Conservation (phyloP, 352 stramenopile species). For the Phytophthora litchii region DNA sequence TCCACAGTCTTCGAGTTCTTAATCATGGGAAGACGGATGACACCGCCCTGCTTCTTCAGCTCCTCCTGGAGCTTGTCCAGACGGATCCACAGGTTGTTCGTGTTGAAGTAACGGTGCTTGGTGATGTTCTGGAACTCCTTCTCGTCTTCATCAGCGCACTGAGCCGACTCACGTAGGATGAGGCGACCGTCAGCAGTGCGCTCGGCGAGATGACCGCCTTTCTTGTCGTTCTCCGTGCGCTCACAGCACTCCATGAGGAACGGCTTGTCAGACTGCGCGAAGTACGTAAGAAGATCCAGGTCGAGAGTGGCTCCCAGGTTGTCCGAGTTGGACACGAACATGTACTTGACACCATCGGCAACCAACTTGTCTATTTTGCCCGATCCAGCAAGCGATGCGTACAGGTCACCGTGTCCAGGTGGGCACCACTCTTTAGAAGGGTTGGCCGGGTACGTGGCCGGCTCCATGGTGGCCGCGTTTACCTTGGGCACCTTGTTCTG, state of each 20-base stretch:
- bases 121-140: slow-evolving; percentile 86
- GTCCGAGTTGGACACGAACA: slow-evolving; percentile 92
- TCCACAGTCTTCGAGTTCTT: slow-evolving; percentile 90
- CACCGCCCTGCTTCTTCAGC: slow-evolving; percentile 74
- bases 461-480: slow-evolving; percentile 84
- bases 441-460: slow-evolving; percentile 64
- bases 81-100: slow-evolving; percentile 91
- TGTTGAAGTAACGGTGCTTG: slow-evolving; percentile 92
- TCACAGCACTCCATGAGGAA: slow-evolving; percentile 97
- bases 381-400: slow-evolving; percentile 83
- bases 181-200: slow-evolving; percentile 93
- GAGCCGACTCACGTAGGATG: slow-evolving; percentile 93
- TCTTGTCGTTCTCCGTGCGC: slow-evolving; percentile 99
- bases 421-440: slow-evolving; percentile 88
- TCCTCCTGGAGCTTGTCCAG: slow-evolving; percentile 87
- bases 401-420: slow-evolving; percentile 85
- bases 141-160: slow-evolving; percentile 88
- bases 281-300: slow-evolving; percentile 88
- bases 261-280: slow-evolving; percentile 87
- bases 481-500: slow-evolving; percentile 99
- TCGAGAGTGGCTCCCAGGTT: slow-evolving; percentile 86
- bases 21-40: slow-evolving; percentile 89
- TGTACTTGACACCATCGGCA: slow-evolving; percentile 88
- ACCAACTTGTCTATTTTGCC: slow-evolving; percentile 89
- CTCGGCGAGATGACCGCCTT: slow-evolving; percentile 96